A percentile compares a stretch with the other conserved stretches of the same genome.
Evolutionary conservation across 805 yeast genomes (phyloP).

Genomic region (Tetrapisispora taiwanensis): DNA sequence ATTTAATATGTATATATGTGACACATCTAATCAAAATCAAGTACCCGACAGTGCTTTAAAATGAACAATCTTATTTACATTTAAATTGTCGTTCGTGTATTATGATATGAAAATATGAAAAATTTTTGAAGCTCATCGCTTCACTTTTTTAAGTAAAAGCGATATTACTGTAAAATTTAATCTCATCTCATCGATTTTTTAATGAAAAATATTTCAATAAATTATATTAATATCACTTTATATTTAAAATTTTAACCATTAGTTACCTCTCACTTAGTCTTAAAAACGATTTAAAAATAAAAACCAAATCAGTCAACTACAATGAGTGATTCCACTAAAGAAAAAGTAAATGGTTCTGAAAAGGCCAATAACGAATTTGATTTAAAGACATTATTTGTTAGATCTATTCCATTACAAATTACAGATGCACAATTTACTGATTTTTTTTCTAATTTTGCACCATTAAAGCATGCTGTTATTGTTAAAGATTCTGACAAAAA

Average conservation of each 20-base stretch:
- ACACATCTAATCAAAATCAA: no score
- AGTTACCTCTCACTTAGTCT: no score
- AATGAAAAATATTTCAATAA: no score
- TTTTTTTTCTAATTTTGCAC: conserved; percentile 84
- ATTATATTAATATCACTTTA: no score
- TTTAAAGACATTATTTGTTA: conserved; percentile 63
- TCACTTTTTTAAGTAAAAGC: conserved; percentile 4
- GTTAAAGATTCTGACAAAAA: conserved; percentile 68
- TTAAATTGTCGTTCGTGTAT: neutral
- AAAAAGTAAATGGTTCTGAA: neutral
- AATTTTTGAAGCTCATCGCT: conserved; percentile 33
- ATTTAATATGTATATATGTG: no score
- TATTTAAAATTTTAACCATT: no score
- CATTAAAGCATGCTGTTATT: conserved; percentile 89
- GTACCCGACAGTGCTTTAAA: no score
- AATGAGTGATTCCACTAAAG: conserved; percentile 1
- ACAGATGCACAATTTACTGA: conserved; percentile 74
- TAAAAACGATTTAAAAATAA: no score
- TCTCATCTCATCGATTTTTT: conserved; percentile 1
- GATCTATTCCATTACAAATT: conserved; percentile 73
- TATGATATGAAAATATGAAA: conserved; percentile 6
- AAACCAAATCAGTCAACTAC: no score
- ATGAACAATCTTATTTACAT: no score
- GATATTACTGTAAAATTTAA: neutral
- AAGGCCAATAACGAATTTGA: conserved; percentile 27